Evolutionary conservation across 2,329 filamentous ascomycete genomes (phyloP), one percentile per base, ranked within the genome.

Genomic region (Cladorrhinum sp.): DNA sequence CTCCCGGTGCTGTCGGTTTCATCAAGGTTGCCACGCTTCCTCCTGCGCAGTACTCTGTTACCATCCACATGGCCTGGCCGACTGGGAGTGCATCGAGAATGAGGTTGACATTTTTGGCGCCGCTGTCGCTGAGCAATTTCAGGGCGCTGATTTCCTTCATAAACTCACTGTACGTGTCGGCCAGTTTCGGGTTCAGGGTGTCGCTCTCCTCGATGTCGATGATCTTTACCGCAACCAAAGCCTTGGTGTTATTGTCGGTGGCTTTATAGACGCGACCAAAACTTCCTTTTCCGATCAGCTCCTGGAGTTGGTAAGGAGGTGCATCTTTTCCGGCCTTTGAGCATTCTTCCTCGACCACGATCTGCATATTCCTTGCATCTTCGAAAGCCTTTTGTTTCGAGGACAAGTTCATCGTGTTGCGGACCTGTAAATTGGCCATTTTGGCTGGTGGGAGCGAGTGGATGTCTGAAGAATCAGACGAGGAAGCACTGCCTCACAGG

Each of bases 21-120:
- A 88, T 87, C 61, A 84, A 82, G 63, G 82, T 93, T 66, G 84
- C 88, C 72, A 96, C 88, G 72, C 91, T 95, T 54, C 91, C 91
- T 64, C 91, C 91, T 5, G 89, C 90, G 68, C 91, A 93, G 73
- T 93, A 92, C 75, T 95, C 90, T 62, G 89, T 93, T 59, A 95
- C 86, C 78, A 95, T 91, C 91, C 91, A 96, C 77, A 96, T 87
- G 62, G 91, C 85, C 67, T 89, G 87, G 48, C 89, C 89, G 39
- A 94, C 86, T 8, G 89, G 86, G 20, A 93, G 81, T 3, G 90
- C 90, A 66, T 93, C 90, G 67, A 93, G 87, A 56, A 94, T 88
- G 67, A 87, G 83, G 72, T 94, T 95, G 75, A 96, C 87, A 70
- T 94, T 94, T 66, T 84, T 83, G 18, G 90, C 90, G 53, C 86